Evolutionary conservation across 495 filamentous ascomycete species (phyloP), one percentile per base, ranked within the genome.

Genomic region (Rhizodiscina lignyota): DNA sequence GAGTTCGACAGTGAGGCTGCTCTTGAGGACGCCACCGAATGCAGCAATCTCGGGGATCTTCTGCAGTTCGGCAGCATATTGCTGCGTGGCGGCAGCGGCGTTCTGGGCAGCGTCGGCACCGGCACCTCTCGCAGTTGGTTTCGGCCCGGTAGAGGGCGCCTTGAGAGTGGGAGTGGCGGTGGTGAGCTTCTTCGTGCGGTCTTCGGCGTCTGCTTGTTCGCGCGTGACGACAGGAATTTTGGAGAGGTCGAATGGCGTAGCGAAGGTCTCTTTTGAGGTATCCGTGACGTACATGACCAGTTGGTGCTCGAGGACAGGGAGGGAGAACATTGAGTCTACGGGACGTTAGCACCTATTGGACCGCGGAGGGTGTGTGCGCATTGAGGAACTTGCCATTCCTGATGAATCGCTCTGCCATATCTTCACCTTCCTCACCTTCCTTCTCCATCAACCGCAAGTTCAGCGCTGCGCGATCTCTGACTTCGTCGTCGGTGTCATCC

Each of bases 201-300:
- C 89, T 56, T 94, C 87, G n/a, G 91, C 91, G 49, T 93, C 72
- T 26, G 87, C 84, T 63, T 97, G 84, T 55, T 94, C 89, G 32
- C 86, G 78, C 30, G 84, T 86, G 50, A 97, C 89, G 36, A 94
- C 70, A n/a, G 89, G 89, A 37, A 97, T 77, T 37, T 76, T 74
- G 45, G 76, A 74, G 42, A 96, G 71, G 51, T 96, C 85, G 62
- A 97, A 97, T 4, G 91, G 78, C 4, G 64, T 59, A 20, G 73
- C 67, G 51, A 97, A 97, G 0, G 80, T 82, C 35, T 79, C 73
- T 53, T 82, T 82, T 41, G 81, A 76, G 32, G 79, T 76, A 16
- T 85, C 83, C 4, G 84, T 94, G 48, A 97, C 87, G 53, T 97
- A 97, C 76, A 92, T 82, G 50, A 94, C 84, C 16, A 97, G 75